These are phyloP conservation scores for Dothidotthia symphoricarpi DNA, from an alignment of 2,329 filamentous ascomycete species.

Conservation along the genomic window DNA sequence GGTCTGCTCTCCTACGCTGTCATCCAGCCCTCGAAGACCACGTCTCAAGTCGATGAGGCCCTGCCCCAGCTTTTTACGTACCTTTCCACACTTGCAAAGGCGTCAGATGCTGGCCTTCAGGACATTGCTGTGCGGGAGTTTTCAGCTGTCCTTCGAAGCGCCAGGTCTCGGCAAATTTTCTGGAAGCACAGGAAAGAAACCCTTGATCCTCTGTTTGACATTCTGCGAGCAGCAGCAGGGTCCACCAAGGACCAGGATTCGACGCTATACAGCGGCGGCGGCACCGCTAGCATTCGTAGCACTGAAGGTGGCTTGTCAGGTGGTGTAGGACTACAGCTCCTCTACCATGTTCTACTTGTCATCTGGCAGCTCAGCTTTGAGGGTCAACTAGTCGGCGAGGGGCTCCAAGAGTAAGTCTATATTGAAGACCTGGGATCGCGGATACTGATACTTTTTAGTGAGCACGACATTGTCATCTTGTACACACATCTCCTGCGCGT, in stretches of 20 bases:
- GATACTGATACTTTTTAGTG: slow-evolving; percentile 53
- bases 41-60: slow-evolving; percentile 66
- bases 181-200: slow-evolving; percentile 91
- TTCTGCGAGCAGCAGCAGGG: slow-evolving; percentile 72
- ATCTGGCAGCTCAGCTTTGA: slow-evolving; percentile 98
- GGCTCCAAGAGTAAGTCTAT: slow-evolving; percentile 73
- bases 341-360: slow-evolving; percentile 91
- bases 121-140: slow-evolving; percentile 94
- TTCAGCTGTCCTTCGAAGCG: slow-evolving; percentile 76
- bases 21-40: slow-evolving; percentile 59
- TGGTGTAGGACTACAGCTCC: slow-evolving; percentile 84
- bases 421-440: background rate
- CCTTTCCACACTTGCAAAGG: slow-evolving; percentile 78
- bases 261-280: slow-evolving; percentile 51
- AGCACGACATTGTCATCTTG: slow-evolving; percentile 87
- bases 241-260: slow-evolving; percentile 68
- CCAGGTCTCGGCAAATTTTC: slow-evolving; percentile 74
- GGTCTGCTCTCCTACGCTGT: slow-evolving; percentile 69
- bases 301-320: slow-evolving; percentile 63
- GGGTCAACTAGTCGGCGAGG: slow-evolving; percentile 65
- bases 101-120: slow-evolving; percentile 83
- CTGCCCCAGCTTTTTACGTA: slow-evolving; percentile 83
- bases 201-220: slow-evolving; percentile 74
- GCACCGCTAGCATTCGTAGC: slow-evolving; percentile 55
- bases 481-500: slow-evolving; percentile 90